These are phyloP conservation scores for Cutaneotrichosporon sp. DNA, from an alignment of 1,284 basidiomycete genomes.

Conservation along the genomic window DNA sequence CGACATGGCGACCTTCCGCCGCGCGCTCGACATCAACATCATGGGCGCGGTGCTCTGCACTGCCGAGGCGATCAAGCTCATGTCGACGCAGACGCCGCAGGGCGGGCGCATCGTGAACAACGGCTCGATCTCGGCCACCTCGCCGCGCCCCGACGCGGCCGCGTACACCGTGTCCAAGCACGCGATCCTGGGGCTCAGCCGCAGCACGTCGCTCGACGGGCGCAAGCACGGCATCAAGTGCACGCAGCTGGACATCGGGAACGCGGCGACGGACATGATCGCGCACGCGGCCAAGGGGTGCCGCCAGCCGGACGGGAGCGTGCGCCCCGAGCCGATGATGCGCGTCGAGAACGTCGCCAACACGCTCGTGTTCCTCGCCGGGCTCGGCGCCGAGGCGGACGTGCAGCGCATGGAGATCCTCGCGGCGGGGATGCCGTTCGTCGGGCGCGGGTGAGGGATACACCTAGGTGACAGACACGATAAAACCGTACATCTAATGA, in stretches of 20 bases:
- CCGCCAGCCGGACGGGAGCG: constrained; percentile 67
- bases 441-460: constrained; percentile 24
- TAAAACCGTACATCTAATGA: not conserved
- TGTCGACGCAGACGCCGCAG: constrained; percentile 75
- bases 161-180: constrained; percentile 78
- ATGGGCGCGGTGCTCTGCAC: constrained; percentile 72
- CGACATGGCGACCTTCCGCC: constrained; percentile 63
- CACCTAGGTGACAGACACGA: too few species aligned
- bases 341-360: constrained; percentile 64
- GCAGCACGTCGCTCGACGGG: constrained; percentile 72
- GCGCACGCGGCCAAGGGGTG: constrained; percentile 57
- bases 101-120: constrained; percentile 86
- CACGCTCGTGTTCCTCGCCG: constrained; percentile 68
- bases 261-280: constrained; percentile 66
- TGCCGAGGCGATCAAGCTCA: constrained; percentile 68
- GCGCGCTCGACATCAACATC: constrained; percentile 70
- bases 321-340: constrained; percentile 60
- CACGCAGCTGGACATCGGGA: constrained; percentile 79
- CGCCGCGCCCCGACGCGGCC: constrained; percentile 64
- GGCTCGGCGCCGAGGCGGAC: constrained; percentile 67
- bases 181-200: constrained; percentile 72
- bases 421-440: constrained; percentile 25
- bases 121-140: constrained; percentile 71
- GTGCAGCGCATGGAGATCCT: constrained; percentile 60
- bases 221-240: constrained; percentile 69